A percentile compares a stretch with the other conserved stretches of the same genome.
phyloP scores from a whole-genome alignment of 2,329 filamentous ascomycete species.

The Clonostachys sp. region DNA sequence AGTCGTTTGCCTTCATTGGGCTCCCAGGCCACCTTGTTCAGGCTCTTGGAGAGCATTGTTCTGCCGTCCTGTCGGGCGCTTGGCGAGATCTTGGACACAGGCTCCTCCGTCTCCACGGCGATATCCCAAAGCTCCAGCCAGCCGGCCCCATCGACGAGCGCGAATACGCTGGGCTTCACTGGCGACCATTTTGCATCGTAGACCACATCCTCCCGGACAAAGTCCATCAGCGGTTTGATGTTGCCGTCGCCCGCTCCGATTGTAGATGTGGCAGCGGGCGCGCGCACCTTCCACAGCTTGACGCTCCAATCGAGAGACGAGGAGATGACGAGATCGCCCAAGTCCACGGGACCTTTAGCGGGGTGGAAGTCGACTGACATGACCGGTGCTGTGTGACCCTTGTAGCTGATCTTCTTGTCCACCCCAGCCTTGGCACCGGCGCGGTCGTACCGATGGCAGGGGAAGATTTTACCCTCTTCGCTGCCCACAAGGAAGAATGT shows the following conservation, averaged over 20 bases:
- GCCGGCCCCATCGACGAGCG: slow-evolving; percentile 88
- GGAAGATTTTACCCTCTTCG: slow-evolving; percentile 94
- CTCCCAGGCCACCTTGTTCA: slow-evolving; percentile 97
- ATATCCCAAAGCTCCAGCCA: slow-evolving; percentile 95
- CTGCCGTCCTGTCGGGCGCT: slow-evolving; percentile 59
- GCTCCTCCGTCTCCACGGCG: slow-evolving; percentile 87
- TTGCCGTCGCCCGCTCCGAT: slow-evolving; percentile 43
- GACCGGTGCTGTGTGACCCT: slow-evolving; percentile 86
- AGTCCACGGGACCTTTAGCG: slow-evolving; percentile 83
- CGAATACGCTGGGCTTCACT: slow-evolving; percentile 89
- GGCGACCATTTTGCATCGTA: slow-evolving; percentile 97
- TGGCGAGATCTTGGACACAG: slow-evolving; percentile 74
- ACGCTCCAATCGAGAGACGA: slow-evolving; percentile 95
- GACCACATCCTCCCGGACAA: slow-evolving; percentile 91
- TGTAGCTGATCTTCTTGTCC: slow-evolving; percentile 82
- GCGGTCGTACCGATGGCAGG: slow-evolving; percentile 94
- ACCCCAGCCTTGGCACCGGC: slow-evolving; percentile 96
- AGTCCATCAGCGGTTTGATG: slow-evolving; percentile 77
- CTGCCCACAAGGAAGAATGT: slow-evolving; percentile 97
- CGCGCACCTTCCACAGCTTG: slow-evolving; percentile 91
- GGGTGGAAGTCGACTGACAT: slow-evolving; percentile 97
- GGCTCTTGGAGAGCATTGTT: slow-evolving; percentile 72
- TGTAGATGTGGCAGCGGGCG: slow-evolving; percentile 68
- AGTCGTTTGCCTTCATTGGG: slow-evolving; percentile 79
- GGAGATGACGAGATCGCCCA: slow-evolving; percentile 90